Evolutionary conservation across 2,329 filamentous ascomycete genomes (phyloP), one percentile per base, ranked within the genome.

Genomic region (Arthroderma sp.): DNA sequence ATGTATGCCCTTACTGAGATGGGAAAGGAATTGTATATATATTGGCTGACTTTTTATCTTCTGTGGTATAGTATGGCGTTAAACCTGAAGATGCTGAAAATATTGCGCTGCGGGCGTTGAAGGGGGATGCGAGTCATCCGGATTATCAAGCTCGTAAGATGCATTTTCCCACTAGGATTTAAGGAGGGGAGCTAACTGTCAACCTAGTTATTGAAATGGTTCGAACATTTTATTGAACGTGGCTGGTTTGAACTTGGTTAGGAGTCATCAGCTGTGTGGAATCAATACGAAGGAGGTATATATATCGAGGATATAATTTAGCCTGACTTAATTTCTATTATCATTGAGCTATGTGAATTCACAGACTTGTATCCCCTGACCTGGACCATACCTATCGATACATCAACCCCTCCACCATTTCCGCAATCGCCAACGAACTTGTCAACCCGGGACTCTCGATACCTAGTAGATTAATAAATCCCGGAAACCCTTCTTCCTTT

Each of bases 391-490:
- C 61, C 59, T 43, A 46, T 39, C 31, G 42, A 40, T 46, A 46
- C 37, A 52, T 31, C 38, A 52, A 43, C n/a, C 30, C 41, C 11
- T 52, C 38, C 4, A 52, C 50, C 46, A 43, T 50, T 36, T 52
- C 43, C n/a, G 36, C 46, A 47, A 52, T 50, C 10, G 87, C 87
- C 66, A 96, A 65, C 54, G 75, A 78, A 61, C 85, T 91, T 39
- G 89, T 96, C 61, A 96, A 65, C 4, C 89, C 89, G 0, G 89
- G 89, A 62, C 85, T 94, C 69, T 96, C 89, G 53, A 95, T 95
- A 0, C 87, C 89, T 54, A 96, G 59, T 52, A 96, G 60, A 67
- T 95, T 95, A 6, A 96, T 74, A 74, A 89, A 95, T 1, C 85
- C 88, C 1, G 75, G 66, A 55, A 77, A 87, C 0, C 83, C 87